Base-by-base conservation (phyloP, 306 rosid genomes). In the Lathyrus oleraceus region DNA sequence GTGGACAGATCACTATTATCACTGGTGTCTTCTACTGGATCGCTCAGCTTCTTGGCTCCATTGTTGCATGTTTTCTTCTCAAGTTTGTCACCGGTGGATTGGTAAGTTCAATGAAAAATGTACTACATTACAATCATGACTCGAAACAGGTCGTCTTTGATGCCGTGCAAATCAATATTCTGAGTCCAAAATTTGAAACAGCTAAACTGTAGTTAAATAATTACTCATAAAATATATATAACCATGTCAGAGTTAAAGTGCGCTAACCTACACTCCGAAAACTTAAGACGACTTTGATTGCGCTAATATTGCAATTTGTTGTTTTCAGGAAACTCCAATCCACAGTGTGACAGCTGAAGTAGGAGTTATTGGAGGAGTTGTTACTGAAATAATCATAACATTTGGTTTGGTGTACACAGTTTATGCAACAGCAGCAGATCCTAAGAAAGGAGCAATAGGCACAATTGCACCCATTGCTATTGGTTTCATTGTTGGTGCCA, bases 401-500 rank as follows among this genome's bases (percentile, higher is more conserved):
- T 92, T 92, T 72, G 92, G 76, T 17, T 76, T 92, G 82, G 98
- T 92, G 2, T 92, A 92, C 92, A 89, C 95, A 0, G 98, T 92
- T 13, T 89, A 83, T 42, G 98, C 98, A 60, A 92, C 96, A 56
- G 98, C 96, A 76, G 96, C 95, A 62, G 98, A 92, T 30, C 98
- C 98, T 35, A 89, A 87, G 82, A 92, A 86, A 77, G 98, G 96
- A 0, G 66, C 85, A 14, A 20, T 89, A 39, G 98, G 96, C 49
- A 89, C 81, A 20, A 86, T 92, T 61, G 96, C 98, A 12, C 95
- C 98, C 23, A 92, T 92, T 21, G 96, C 98, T 66, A 92, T 92
- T 36, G 95, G 98, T 23, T 79, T 92, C 79, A 88, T 89, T 32
- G 98, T 92, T 53, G 98, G 96, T 1, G 96, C 96, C 4, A 92